Evolutionary conservation across 352 stramenopile genomes (phyloP).

Genomic region (Pythium oligandrum): DNA sequence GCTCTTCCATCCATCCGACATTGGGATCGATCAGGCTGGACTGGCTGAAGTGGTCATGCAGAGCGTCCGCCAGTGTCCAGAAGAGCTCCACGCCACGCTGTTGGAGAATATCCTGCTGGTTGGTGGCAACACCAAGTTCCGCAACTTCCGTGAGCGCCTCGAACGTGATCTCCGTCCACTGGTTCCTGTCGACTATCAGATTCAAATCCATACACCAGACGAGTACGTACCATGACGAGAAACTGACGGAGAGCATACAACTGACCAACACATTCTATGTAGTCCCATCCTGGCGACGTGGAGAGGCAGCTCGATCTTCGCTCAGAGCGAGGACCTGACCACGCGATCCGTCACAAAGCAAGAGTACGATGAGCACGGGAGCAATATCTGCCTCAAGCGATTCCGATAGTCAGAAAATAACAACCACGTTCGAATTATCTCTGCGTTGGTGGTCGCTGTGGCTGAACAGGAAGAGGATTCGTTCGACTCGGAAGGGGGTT

Average conservation of each 20-base stretch:
- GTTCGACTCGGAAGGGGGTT: no score
- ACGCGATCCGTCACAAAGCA: conserved; percentile 50
- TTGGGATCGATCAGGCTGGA: conserved; percentile 84
- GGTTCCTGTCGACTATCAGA: conserved; percentile 41
- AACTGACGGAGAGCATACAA: not conserved
- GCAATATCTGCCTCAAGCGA: conserved; percentile 48
- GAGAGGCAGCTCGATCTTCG: conserved; percentile 52
- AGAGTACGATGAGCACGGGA: conserved; percentile 77
- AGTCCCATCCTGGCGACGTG: conserved; percentile 56
- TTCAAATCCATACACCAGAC: conserved; percentile 30
- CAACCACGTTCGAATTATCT: no score
- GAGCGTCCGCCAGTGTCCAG: conserved; percentile 70
- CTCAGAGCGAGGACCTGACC: conserved; percentile 16
- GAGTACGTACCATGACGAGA: conserved; percentile 39
- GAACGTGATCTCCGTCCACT: conserved; percentile 56
- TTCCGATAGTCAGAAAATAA: conserved; percentile 15
- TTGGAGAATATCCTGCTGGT: conserved; percentile 86
- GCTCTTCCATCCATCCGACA: conserved; percentile 90
- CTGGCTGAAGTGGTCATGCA: conserved; percentile 85
- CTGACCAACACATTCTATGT: not conserved
- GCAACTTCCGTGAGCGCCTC: conserved; percentile 73
- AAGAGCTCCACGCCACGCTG: conserved; percentile 61
- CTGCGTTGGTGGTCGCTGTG: no score
- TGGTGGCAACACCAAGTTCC: conserved; percentile 87
- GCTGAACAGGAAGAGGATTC: no score